These are phyloP conservation scores for Meyerozyma athensensis DNA, from an alignment of 1,139 yeast species.

Conservation along the genomic window DNA sequence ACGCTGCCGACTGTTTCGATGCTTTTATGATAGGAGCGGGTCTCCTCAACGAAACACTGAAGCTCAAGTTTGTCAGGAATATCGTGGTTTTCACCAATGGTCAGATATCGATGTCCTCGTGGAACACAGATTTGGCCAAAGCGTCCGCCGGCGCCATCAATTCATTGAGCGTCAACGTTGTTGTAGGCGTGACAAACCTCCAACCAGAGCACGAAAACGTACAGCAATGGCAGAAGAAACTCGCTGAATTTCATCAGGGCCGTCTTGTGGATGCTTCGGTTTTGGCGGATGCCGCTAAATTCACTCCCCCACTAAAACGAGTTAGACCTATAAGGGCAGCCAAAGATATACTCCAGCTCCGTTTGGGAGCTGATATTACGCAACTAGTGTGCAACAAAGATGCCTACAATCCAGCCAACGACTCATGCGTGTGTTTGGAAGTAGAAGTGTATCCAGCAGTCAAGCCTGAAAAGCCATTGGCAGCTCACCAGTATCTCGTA, in stretches of 20 bases:
- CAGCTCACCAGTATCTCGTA: constrained; percentile 29
- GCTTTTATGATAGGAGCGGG: constrained; percentile 28
- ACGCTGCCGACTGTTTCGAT: constrained; percentile 22
- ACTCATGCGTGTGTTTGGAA: constrained; percentile 7
- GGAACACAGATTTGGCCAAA: constrained; percentile 13
- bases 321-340: constrained; percentile 4
- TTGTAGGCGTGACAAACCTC: constrained; percentile 16
- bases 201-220: constrained; percentile 9
- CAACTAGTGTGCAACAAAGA: not conserved
- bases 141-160: constrained; percentile 17
- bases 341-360: constrained; percentile 5
- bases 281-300: constrained; percentile 6
- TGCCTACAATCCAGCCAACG: constrained; percentile 1
- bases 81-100: constrained; percentile 45
- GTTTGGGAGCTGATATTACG: constrained; percentile 3
- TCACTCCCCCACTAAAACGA: not conserved
- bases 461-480: constrained; percentile 35
- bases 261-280: constrained; percentile 11
- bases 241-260: constrained; percentile 11
- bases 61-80: constrained; percentile 29
- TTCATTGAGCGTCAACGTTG: constrained; percentile 17
- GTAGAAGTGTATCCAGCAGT: constrained; percentile 68
- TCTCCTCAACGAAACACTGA: constrained; percentile 24
- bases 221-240: constrained; percentile 14
- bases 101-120: constrained; percentile 11